Conservation (phyloP, 768 basidiomycete genomes). For the Infundibulicybe gibba region DNA sequence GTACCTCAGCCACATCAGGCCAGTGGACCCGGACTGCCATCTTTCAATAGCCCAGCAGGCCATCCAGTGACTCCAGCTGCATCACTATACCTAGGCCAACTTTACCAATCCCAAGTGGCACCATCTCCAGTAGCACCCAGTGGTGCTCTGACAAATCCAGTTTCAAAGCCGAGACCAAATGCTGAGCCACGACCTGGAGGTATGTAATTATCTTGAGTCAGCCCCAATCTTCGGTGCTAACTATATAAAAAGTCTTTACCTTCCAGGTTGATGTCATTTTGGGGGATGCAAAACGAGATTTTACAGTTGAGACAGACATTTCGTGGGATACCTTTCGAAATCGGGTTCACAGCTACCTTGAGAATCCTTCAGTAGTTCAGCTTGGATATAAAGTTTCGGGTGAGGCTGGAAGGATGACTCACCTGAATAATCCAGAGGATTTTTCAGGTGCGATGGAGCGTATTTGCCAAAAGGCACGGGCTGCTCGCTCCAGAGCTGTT, state of each 20-base stretch:
- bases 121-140: too few relatives aligned
- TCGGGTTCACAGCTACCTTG: not conserved
- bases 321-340: not conserved
- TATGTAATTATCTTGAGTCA: not conserved
- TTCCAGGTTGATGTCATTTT: not conserved
- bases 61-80: too few relatives aligned
- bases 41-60: too few relatives aligned
- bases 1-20: too few relatives aligned
- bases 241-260: not conserved
- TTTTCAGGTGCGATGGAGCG: not conserved
- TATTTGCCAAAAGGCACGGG: not conserved
- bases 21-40: too few relatives aligned
- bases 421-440: not conserved
- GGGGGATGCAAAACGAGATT: not conserved
- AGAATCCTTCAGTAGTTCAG: not conserved
- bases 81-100: too few relatives aligned
- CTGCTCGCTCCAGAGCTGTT: not conserved
- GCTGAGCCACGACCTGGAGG: not conserved
- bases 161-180: constrained; percentile 1
- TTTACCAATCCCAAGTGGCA: too few relatives aligned
- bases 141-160: too few relatives aligned
- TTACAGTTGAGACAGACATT: not conserved
- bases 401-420: not conserved
- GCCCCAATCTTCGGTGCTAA: not conserved
- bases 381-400: not conserved